Conservation (phyloP, 441 rosid genomes). For the Melastoma candidum region DNA sequence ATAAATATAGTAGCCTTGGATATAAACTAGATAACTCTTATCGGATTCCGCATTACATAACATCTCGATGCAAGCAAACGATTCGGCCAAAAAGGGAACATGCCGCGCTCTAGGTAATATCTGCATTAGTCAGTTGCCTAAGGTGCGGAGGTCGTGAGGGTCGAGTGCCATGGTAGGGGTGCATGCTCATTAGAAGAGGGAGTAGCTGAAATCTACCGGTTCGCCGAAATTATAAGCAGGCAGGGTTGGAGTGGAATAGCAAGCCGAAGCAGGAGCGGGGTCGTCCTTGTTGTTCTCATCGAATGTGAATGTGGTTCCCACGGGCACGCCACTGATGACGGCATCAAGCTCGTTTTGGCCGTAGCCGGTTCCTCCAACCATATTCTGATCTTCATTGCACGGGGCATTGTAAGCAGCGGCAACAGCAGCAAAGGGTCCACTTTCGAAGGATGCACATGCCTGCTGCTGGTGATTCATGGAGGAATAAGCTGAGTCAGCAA, state of each 20-base stretch:
- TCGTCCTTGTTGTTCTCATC: constrained; percentile 21
- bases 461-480: constrained; percentile 7
- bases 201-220: constrained; percentile 6
- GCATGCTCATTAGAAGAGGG: neutral
- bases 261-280: constrained; percentile 7
- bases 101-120: too few relatives aligned
- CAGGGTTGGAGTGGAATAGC: neutral
- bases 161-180: neutral
- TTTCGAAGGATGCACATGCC: neutral
- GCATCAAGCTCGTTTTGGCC: constrained; percentile 47
- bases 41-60: too few relatives aligned
- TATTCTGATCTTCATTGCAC: neutral
- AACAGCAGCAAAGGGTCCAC: neutral
- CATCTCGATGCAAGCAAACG: too few relatives aligned
- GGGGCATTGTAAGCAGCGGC: neutral
- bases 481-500: constrained; percentile 7
- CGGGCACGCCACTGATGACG: constrained; percentile 28
- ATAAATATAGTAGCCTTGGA: too few relatives aligned
- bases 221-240: constrained; percentile 1
- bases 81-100: too few relatives aligned
- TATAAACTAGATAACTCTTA: too few relatives aligned
- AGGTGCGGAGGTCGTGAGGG: neutral
- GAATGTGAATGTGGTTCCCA: constrained; percentile 13
- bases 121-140: too few relatives aligned
- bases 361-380: constrained; percentile 20